These are phyloP conservation scores for Plantago major DNA, from an alignment of 257 asterid species.

Conservation along the genomic window DNA sequence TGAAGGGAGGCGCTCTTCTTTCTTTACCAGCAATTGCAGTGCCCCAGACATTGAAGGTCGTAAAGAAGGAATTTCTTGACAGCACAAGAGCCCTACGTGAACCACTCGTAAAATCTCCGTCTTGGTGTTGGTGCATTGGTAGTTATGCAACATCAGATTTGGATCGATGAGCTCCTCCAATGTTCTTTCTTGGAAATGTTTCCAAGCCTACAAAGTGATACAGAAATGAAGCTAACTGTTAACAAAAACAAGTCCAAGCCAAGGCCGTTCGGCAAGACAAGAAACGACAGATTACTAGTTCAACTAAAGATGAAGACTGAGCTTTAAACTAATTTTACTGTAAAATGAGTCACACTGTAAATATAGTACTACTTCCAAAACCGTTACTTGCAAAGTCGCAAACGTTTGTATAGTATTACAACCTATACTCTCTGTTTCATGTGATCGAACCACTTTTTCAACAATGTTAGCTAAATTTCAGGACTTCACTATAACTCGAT, in stretches of 20 bases:
- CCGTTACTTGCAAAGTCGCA: too few relatives aligned
- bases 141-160: constrained; percentile 43
- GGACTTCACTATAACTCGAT: background rate
- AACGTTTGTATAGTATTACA: too few relatives aligned
- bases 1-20: constrained; percentile 50
- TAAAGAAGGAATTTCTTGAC: constrained; percentile 51
- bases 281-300: background rate
- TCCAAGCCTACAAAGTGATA: constrained; percentile 42
- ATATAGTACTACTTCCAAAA: too few relatives aligned
- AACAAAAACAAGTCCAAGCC: background rate
- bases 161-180: constrained; percentile 59
- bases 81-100: constrained; percentile 71
- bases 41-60: constrained; percentile 69
- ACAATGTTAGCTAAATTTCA: too few relatives aligned
- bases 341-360: too few relatives aligned
- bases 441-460: too few relatives aligned
- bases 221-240: background rate
- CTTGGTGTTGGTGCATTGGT: constrained; percentile 26
- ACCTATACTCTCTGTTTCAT: too few relatives aligned
- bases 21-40: constrained; percentile 51
- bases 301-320: background rate
- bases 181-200: constrained; percentile 46
- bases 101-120: constrained; percentile 45
- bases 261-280: too few relatives aligned
- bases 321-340: background rate